Base-by-base conservation (phyloP, 345 rosid species). In the Syzygium oleosum region DNA sequence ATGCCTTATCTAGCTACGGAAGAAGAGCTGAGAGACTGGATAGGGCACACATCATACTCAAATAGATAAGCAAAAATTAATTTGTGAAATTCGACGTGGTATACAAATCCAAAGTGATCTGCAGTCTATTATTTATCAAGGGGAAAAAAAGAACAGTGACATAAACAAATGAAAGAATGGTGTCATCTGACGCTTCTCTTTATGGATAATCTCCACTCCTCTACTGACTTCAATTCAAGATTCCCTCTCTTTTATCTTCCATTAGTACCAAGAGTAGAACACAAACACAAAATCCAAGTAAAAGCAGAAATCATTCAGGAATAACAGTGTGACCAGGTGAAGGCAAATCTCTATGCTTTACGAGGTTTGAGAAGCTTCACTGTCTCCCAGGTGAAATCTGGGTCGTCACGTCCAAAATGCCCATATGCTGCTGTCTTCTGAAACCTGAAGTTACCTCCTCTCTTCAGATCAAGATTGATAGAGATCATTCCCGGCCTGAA, bases 401-500 rank as follows among this genome's bases (percentile, higher is more conserved):
- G 88, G 61, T 90, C 88, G 31, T 87, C 90, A 7, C 86, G 87
- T 51, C 91, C 91, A 77, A 90, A 90, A 87, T 90, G 91, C 43
- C 90, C 90, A 1, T 87, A 87, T 14, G 89, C 91, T 34, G 90
- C 91, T 41, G 90, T 88, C 86, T 90, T 90, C 87, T 88, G 89
- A 86, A 54, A 90, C 85, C 91, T 86, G 85, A 87, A 87, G 52
- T 88, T 88, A 63, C 91, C 90, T 84, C 91, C 91, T 59, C 89
- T 87, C 87, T 85, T 88, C 51, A 87, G 84, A 61, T 90, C 90
- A 84, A 88, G 89, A 59, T 90, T 87, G 88, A 84, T 84, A 19
- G 90, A 85, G 41, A 88, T 88, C 89, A 90, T 90, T 53, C 91
- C 91, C 2, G 90, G 91, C 91, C 90, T 88, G 52, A 90, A 90